Evolutionary conservation across 805 yeast genomes (phyloP).

Genomic region (Nematodospora valgi): DNA sequence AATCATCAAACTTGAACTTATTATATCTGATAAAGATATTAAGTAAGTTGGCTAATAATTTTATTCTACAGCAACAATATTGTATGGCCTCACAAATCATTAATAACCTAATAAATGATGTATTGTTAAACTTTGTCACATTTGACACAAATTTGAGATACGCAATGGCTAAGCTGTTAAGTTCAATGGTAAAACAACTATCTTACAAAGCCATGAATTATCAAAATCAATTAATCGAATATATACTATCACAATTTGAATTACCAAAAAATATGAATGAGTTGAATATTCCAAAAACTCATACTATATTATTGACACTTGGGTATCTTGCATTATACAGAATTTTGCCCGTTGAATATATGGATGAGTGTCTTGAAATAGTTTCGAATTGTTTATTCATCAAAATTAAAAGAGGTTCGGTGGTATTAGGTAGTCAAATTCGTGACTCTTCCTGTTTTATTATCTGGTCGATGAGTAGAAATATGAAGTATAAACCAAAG

Average conservation of each 20-base stretch:
- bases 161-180: conserved; percentile 62
- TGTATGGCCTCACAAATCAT: conserved; percentile 47
- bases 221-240: conserved; percentile 39
- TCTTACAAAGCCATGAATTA: conserved; percentile 32
- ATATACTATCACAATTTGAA: conserved; percentile 31
- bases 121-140: conserved; percentile 28
- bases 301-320: conserved; percentile 54
- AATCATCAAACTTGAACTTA: conserved; percentile 15
- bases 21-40: conserved; percentile 32
- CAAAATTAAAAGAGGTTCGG: conserved; percentile 52
- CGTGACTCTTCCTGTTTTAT: conserved; percentile 85
- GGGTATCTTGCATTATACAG: conserved; percentile 42
- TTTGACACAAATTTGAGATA: conserved; percentile 60
- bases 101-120: conserved; percentile 41
- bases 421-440: conserved; percentile 60
- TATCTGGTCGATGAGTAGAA: conserved; percentile 60
- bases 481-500: neutral
- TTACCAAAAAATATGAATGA: conserved; percentile 22
- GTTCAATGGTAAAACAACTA: conserved; percentile 42
- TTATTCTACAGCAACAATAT: conserved; percentile 23
- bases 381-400: conserved; percentile 48
- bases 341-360: conserved; percentile 18
- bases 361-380: conserved; percentile 31
- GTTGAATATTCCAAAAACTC: conserved; percentile 45
- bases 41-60: conserved; percentile 32